Percentiles rank a stretch among this genome's conserved stretches.
Conservation (phyloP, 148 eudicot genomes). For the Nepenthes mirabilis region DNA sequence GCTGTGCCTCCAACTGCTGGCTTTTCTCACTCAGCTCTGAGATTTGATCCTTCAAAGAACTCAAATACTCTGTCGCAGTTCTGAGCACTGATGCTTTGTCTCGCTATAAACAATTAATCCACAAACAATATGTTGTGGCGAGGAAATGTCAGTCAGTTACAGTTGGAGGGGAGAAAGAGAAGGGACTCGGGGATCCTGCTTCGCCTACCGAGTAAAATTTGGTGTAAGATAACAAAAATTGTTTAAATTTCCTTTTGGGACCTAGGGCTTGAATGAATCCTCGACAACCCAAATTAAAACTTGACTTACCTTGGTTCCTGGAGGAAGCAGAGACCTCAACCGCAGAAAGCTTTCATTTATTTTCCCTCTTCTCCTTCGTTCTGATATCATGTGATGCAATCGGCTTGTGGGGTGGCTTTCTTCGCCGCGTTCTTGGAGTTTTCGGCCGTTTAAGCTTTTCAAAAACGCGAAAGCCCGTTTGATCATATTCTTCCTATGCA, state of each 20-base stretch:
- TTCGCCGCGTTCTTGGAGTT: conserved; percentile 26
- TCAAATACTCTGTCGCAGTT: conserved; percentile 27
- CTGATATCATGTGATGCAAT: conserved; percentile 76
- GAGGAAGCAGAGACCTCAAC: conserved; percentile 58
- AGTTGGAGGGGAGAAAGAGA: too few species aligned
- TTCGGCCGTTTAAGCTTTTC: conserved; percentile 9
- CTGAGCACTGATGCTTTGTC: conserved; percentile 45
- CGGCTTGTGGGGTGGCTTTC: conserved; percentile 35
- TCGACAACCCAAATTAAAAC: background rate
- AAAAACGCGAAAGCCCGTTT: conserved; percentile 21
- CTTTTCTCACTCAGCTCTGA: conserved; percentile 22
- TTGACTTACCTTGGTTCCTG: conserved; percentile 42
- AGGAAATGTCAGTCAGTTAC: too few species aligned
- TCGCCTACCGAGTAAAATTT: too few species aligned
- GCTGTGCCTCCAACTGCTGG: conserved; percentile 21
- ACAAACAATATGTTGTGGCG: too few species aligned
- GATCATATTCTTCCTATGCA: conserved; percentile 13
- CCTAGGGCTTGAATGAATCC: too few species aligned
- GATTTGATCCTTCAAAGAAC: conserved; percentile 28
- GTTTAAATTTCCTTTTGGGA: too few species aligned
- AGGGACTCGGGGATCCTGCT: too few species aligned
- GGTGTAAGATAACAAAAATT: too few species aligned
- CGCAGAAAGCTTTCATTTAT: conserved; percentile 77
- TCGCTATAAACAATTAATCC: conserved; percentile 13
- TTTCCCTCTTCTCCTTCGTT: conserved; percentile 71